Evolutionary conservation across 805 yeast genomes (phyloP), one percentile per base, ranked within the genome.

Genomic region (Metschnikowia continentalis): DNA sequence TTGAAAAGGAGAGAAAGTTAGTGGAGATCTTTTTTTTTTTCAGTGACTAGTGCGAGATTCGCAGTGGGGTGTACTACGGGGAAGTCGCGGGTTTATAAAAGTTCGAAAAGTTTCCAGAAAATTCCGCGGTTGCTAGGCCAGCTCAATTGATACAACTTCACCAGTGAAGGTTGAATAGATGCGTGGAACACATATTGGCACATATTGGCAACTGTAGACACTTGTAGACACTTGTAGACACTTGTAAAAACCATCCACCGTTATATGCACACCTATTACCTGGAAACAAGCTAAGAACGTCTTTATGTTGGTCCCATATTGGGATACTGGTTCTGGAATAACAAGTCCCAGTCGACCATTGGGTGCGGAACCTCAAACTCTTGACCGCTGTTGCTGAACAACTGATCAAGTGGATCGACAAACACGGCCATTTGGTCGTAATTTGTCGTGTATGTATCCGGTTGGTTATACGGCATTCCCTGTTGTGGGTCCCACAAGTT

Each of bases 71-170:
- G 36, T 44, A 42, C 39, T 45, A 40, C 49, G 40, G 49, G 39
- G 52, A 48, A 47, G 46, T 38, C 52, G 47, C 45, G 45, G 33
- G 42, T 42, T 53, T 37, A 42, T 50, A 53, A 50, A 51, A 35
- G 50, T 30, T 14, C 45, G 47, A 42, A 51, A 57, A 55, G 51
- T 42, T 53, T 55, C 59, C 54, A 54, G 59, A 55, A 55, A 52
- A 51, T 55, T 55, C 59, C 41, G 47, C 47, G 47, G 46, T 33
- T 23, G 11, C 10, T 13, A 14, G 19, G 17, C 6, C 42, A 39
- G 32, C 14, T 37, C 15, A 13, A 35, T 35, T 15, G 13, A 35
- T 39, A n/a, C 32, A 23, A 20, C 17, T 23, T 23, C 32, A 39
- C 32, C 17, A n/a, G 17, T 22, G 32, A 23, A 39, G 17, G 23